Conservation (phyloP, 1,284 basidiomycete species). For the Stygiomarasmius scandens region DNA sequence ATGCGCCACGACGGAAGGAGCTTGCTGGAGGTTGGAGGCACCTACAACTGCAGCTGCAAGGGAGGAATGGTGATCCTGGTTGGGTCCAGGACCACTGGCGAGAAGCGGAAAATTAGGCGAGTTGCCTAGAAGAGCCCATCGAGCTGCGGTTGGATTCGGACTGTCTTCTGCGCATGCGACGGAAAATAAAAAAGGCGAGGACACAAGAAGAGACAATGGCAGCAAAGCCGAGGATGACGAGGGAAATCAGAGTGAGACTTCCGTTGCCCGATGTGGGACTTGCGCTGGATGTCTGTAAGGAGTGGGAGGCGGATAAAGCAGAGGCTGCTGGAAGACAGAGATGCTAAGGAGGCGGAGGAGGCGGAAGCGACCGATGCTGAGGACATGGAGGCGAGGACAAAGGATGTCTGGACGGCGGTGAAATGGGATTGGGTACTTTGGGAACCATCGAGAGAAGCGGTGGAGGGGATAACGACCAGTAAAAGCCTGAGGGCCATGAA, state of each 20-base stretch:
- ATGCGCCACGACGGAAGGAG: slow-evolving; percentile 54
- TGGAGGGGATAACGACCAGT: slow-evolving; percentile 67
- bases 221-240: slow-evolving; percentile 77
- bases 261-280: slow-evolving; percentile 29
- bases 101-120: slow-evolving; percentile 58
- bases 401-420: slow-evolving; percentile 75
- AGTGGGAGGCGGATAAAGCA: slow-evolving; percentile 28
- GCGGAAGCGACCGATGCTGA: slow-evolving; percentile 43
- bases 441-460: slow-evolving; percentile 53
- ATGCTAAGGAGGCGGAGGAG: slow-evolving; percentile 37
- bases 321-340: slow-evolving; percentile 37
- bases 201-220: slow-evolving; percentile 70
- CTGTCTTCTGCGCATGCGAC: slow-evolving; percentile 59
- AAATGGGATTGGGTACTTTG: slow-evolving; percentile 70
- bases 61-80: slow-evolving; percentile 27
- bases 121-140: slow-evolving; percentile 63
- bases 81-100: slow-evolving; percentile 38
- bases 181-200: slow-evolving; percentile 70
- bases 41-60: slow-evolving; percentile 20
- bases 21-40: slow-evolving; percentile 30
- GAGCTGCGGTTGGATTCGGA: slow-evolving; percentile 62
- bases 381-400: slow-evolving; percentile 52
- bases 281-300: slow-evolving; percentile 21
- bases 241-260: slow-evolving; percentile 60
- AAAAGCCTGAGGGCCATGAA: slow-evolving; percentile 70